Base-by-base conservation (phyloP, 768 basidiomycete genomes). In the Mycena olivaceomarginata region DNA sequence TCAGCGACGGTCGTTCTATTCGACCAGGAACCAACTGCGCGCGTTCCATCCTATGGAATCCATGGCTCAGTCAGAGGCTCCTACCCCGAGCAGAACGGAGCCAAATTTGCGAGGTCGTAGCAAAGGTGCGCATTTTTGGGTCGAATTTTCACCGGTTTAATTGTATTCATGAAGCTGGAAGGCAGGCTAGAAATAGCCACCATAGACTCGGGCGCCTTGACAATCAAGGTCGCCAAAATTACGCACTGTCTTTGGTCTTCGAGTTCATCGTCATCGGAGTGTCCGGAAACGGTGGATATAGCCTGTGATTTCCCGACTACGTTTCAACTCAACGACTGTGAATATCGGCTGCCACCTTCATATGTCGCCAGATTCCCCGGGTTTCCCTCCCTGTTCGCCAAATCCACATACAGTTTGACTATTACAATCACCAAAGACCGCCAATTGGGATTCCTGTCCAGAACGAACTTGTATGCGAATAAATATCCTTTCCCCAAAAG, bases 1-100 rank as follows among this genome's bases (percentile, higher is more conserved):
- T 72, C 77, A 10, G 56, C 70, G 11, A 78, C 77, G 9, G 62
- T 78, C 53, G 70, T 78, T 2, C 77, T 78, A 8, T 66, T 72
- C 70, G 37, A 78, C 53, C 77, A 78, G 46, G 69, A 75, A 39
- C 11, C 59, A 3, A 53, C 43, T 25, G 18, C n/a, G 6, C 41
- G 37, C 0, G 53, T 60, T 18, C 77, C 77, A 16, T 40, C 62
- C 40, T 78, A 78, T 51, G 67, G 77, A 31, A 56, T 37, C 20
- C 18, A 45, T 4, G 70, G 46, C 2, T 39, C 22, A 10, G 74
- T 78, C 25, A 43, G 45, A n/a, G 77, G 77, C 62, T 1, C 62
- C 75, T 5, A 72, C n/a, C 51, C 75, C 43, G 69, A 57, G 40
- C 65, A n/a, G 77, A 75, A 16, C 31, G 37, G 6, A 69, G 67